Evolutionary conservation across 305 asterid species (phyloP).

Genomic region (Fraxinus greggii): DNA sequence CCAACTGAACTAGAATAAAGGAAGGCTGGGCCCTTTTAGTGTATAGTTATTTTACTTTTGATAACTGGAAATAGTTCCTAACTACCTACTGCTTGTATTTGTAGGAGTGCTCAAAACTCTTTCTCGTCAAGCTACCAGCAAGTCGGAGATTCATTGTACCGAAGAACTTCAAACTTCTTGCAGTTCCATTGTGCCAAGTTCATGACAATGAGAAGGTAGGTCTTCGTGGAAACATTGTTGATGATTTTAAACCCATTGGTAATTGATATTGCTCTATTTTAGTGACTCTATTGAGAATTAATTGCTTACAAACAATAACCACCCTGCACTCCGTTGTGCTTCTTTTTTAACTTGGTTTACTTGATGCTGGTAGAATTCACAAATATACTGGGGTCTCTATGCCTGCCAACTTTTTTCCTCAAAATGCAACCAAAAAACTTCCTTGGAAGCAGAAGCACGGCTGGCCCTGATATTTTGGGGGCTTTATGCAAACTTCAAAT

Average conservation of each 20-base stretch:
- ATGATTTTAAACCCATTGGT: not conserved
- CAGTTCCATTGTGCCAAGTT: constrained; percentile 69
- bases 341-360: not conserved
- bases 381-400: not conserved
- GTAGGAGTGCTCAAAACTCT: constrained; percentile 88
- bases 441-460: not conserved
- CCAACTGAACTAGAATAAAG: too few species aligned
- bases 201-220: constrained; percentile 62
- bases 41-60: constrained; percentile 1
- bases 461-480: too few species aligned
- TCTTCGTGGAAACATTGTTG: not conserved
- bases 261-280: not conserved
- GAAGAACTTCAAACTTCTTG: constrained; percentile 64
- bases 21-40: not conserved
- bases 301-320: not conserved
- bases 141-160: constrained; percentile 77
- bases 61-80: constrained; percentile 8
- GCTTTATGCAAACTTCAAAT: too few species aligned
- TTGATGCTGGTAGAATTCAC: not conserved
- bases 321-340: not conserved
- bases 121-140: constrained; percentile 72
- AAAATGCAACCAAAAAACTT: not conserved
- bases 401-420: not conserved
- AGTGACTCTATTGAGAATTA: not conserved
- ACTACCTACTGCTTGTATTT: constrained; percentile 20